Evolutionary conservation across 208 protist species (phyloP), one percentile per base, ranked within the genome.

Genomic region (Acanthamoeba lenticulata): DNA sequence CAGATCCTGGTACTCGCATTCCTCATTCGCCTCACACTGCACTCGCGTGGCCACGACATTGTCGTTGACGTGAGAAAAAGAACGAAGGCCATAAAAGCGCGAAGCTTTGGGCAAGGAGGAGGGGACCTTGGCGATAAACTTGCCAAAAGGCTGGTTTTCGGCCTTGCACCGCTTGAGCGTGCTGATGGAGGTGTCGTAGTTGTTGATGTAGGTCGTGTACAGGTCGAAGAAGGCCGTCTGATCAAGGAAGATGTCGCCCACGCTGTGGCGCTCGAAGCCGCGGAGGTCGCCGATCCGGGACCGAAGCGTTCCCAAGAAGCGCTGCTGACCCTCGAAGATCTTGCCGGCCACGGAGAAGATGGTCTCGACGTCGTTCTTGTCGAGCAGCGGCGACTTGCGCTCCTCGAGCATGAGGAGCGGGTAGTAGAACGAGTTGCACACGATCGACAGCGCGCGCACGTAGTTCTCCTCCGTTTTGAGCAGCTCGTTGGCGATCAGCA

Each of bases 201-300:
- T 90, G 55, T 90, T 90, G 45, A 90, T 67, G 83, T 90, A 90
- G n/a, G 45, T 67, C 11, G 29, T 57, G 83, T 90, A 90, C 0
- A 90, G 45, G 44, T 69, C 55, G 83, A 90, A 90, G 36, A 90
- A 90, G 83, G n/a, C 83, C 7, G 83, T 90, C 83, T 90, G 83
- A 21, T 90, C 49, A 34, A 90, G 83, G 36, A 90, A 90, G 17
- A 90, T 90, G 49, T 90, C 83, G 47, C 49, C 83, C 27, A 90
- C 29, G 38, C 83, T 67, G 15, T 32, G 45, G 9, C 36, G n/a
- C 17, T 57, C 83, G 55, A 90, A 90, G 0, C 24, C 34, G 45
- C 24, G 32, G n/a, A 36, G 38, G 55, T 90, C 83, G 17, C 13
- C 9, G 32, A 90, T 38, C 21, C 83, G 83, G 21, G 11, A 2